Evolutionary conservation across 345 rosid genomes (phyloP).

Genomic region (Excoecaria cochinchinensis): DNA sequence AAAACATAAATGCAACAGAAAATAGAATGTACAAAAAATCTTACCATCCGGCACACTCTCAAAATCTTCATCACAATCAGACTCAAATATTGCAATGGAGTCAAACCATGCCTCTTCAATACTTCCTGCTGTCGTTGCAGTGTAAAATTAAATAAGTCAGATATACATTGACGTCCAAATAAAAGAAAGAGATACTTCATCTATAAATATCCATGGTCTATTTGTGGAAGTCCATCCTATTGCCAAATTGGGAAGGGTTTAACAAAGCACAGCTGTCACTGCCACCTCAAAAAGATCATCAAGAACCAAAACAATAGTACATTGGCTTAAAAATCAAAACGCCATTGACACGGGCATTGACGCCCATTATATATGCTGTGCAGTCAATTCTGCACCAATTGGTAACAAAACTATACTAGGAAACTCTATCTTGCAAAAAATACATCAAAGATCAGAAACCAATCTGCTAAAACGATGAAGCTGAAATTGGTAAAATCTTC

Average conservation of each 20-base stretch:
- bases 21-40: slow-evolving; percentile 7
- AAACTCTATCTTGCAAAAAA: neutral
- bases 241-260: neutral
- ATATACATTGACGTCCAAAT: neutral
- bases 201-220: neutral
- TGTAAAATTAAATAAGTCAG: slow-evolving; percentile 11
- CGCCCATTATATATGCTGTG: neutral
- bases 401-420: slow-evolving; percentile 3
- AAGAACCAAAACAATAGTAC: neutral
- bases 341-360: neutral
- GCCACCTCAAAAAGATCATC: neutral
- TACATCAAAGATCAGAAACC: slow-evolving; percentile 9
- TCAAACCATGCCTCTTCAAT: slow-evolving; percentile 39
- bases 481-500: slow-evolving; percentile 2
- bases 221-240: neutral
- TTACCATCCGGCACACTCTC: slow-evolving; percentile 34
- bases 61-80: slow-evolving; percentile 34
- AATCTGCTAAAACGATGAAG: slow-evolving; percentile 4
- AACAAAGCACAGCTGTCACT: neutral
- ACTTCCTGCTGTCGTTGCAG: slow-evolving; percentile 22
- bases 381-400: neutral
- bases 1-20: slow-evolving; percentile 3
- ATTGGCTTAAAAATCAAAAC: neutral
- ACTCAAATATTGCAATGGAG: slow-evolving; percentile 25
- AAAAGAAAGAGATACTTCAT: neutral